A percentile compares a stretch with the other conserved stretches of the same genome.
These are phyloP conservation scores for Trichoderma sp. DNA, from an alignment of 2,329 filamentous ascomycete species.

Conservation along the genomic window DNA sequence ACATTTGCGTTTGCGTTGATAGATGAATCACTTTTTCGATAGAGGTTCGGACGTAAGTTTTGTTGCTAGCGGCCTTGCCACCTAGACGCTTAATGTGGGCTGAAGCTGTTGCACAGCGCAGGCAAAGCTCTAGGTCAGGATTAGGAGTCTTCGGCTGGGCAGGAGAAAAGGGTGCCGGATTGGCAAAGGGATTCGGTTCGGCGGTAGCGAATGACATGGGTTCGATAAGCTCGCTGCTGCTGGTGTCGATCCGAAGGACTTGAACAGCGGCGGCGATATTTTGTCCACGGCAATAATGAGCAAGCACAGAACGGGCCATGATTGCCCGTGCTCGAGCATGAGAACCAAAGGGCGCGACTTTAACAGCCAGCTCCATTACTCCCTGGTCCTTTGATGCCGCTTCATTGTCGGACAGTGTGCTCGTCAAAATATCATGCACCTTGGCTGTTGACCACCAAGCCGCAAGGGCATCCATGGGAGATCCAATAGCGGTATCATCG, in stretches of 20 bases:
- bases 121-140: slow-evolving; percentile 22
- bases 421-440: slow-evolving; percentile 68
- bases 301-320: slow-evolving; percentile 59
- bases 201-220: slow-evolving; percentile 50
- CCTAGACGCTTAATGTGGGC: slow-evolving; percentile 56
- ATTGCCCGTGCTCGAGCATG: slow-evolving; percentile 64
- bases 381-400: slow-evolving; percentile 31
- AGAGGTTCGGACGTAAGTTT: background rate
- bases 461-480: slow-evolving; percentile 84
- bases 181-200: slow-evolving; percentile 48
- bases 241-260: slow-evolving; percentile 45
- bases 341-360: slow-evolving; percentile 76
- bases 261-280: slow-evolving; percentile 60
- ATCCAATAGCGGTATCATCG: slow-evolving; percentile 80
- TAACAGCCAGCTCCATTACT: slow-evolving; percentile 68
- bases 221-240: slow-evolving; percentile 31
- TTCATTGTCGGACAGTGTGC: slow-evolving; percentile 56
- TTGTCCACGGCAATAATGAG: slow-evolving; percentile 54
- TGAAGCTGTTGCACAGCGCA: slow-evolving; percentile 38
- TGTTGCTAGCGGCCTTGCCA: background rate
- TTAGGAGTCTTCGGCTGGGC: background rate
- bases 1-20: slow-evolving; percentile 46
- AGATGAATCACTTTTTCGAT: slow-evolving; percentile 53
- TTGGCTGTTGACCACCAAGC: slow-evolving; percentile 84
- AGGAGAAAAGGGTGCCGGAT: slow-evolving; percentile 43